Percentiles rank a stretch among this genome's conserved stretches.
These are phyloP conservation scores for Aspergillus brasiliensis DNA, from an alignment of 2,329 filamentous ascomycete genomes.

Conservation along the genomic window DNA sequence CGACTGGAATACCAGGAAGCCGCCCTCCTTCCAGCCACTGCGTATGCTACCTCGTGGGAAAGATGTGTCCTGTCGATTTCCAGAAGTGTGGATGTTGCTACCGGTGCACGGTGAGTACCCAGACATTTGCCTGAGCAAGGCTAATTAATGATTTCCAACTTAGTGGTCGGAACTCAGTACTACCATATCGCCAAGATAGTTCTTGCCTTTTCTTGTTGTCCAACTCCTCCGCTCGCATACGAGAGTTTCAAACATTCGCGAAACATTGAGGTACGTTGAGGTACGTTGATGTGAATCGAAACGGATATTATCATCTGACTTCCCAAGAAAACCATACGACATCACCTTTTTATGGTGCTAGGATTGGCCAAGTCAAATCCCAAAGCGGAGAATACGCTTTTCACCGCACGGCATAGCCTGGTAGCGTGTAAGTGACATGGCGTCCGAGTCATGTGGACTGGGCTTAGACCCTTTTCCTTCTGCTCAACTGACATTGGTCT, in stretches of 20 bases:
- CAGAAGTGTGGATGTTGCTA: slow-evolving; percentile 34
- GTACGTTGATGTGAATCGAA: neutral
- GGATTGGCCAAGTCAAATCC: slow-evolving; percentile 29
- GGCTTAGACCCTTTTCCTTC: neutral
- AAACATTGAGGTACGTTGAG: slow-evolving; percentile 21
- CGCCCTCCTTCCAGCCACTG: slow-evolving; percentile 31
- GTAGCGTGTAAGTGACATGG: slow-evolving; percentile 25
- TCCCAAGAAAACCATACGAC: slow-evolving; percentile 22
- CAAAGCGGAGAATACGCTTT: slow-evolving; percentile 30
- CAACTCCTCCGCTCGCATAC: slow-evolving; percentile 17
- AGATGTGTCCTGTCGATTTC: slow-evolving; percentile 27
- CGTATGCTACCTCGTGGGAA: slow-evolving; percentile 22
- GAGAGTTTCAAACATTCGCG: slow-evolving; percentile 25
- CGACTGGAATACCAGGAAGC: slow-evolving; percentile 25
- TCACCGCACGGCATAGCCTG: slow-evolving; percentile 30
- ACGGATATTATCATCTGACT: neutral
- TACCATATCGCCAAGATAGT: slow-evolving; percentile 38
- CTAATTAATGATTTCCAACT: neutral
- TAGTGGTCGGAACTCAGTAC: slow-evolving; percentile 40
- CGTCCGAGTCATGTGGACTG: neutral
- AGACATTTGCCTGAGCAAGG: neutral
- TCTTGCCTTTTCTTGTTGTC: slow-evolving; percentile 21
- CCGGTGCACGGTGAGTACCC: slow-evolving; percentile 30
- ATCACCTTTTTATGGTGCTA: slow-evolving; percentile 26
- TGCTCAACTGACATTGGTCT: neutral